Conservation (phyloP, 441 rosid species). For the Melastoma candidum region DNA sequence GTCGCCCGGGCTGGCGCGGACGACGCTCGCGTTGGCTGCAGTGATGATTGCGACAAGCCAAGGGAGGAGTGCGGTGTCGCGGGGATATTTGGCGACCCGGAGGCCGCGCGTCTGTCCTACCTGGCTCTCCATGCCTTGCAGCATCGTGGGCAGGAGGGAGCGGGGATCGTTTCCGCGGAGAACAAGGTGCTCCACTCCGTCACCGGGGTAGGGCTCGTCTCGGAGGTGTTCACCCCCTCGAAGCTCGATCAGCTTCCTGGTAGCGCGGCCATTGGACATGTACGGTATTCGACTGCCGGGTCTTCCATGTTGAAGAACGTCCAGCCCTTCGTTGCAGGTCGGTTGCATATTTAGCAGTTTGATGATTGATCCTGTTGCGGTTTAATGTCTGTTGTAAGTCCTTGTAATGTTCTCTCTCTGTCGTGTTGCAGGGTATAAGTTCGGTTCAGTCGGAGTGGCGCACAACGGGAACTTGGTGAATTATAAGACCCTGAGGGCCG, state of each 20-base stretch:
- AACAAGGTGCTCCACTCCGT: constrained; percentile 62
- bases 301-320: constrained; percentile 82
- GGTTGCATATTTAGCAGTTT: too few species aligned
- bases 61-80: constrained; percentile 97
- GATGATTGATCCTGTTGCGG: too few species aligned
- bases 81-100: constrained; percentile 82
- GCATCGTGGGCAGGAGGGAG: constrained; percentile 93
- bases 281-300: constrained; percentile 83
- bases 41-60: constrained; percentile 56
- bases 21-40: constrained; percentile 12
- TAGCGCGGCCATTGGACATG: constrained; percentile 72
- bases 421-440: constrained; percentile 40
- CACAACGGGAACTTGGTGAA: constrained; percentile 81
- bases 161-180: constrained; percentile 81
- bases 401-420: too few species aligned
- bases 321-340: constrained; percentile 58
- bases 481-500: constrained; percentile 42
- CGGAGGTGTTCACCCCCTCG: constrained; percentile 74
- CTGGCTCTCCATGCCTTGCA: constrained; percentile 89
- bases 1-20: constrained; percentile 9
- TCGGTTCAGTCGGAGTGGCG: constrained; percentile 77
- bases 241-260: constrained; percentile 77
- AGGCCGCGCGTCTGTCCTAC: constrained; percentile 84
- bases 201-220: constrained; percentile 88
- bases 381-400: too few species aligned